Evolutionary conservation across 2,329 filamentous ascomycete species (phyloP), one percentile per base, ranked within the genome.

Genomic region (Aspergillus ruber): DNA sequence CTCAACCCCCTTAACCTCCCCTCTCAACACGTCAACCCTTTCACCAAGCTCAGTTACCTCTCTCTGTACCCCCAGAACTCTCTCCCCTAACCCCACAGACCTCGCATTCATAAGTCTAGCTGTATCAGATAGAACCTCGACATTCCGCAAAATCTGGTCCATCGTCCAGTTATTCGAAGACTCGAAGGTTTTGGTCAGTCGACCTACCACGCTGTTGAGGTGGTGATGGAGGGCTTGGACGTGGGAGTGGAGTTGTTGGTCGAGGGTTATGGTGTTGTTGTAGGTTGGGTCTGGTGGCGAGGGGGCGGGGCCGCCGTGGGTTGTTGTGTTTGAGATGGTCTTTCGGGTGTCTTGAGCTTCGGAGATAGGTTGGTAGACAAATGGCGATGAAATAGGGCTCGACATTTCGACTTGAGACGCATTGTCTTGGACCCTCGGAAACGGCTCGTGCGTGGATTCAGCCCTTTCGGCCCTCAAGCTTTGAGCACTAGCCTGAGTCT

Each of bases 261-360:
- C 57, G 29, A 61, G 41, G 12, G 53, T 47, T n/a, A 47, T 39
- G 6, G 51, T 61, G 50, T 56, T 59, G 20, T 50, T 56, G 38
- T 60, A 61, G 21, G 42, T 46, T 9, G 52, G 52, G 13, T 55
- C 46, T 9, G 58, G 57, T 8, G 59, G 58, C n/a, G 56, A 44
- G 32, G 59, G 59, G n/a, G 55, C 59, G 36, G 53, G 55, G 9
- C 57, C 57, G 18, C 57, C 58, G 38, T 56, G 49, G 32, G 48
- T 55, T 21, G 57, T 42, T 7, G 23, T 27, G 8, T 27, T 21
- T 4, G 23, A 3, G 13, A 17, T 4, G 40, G 6, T 42, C n/a
- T n/a, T n/a, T n/a, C n/a, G n/a, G 3, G 8, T 13, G 23, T 5
- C 35, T 38, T 3, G 35, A 38, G 35, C 9, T 1, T 15, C 9